Conservation (phyloP, 805 yeast species). For the Kurtzmaniella cleridarum region DNA sequence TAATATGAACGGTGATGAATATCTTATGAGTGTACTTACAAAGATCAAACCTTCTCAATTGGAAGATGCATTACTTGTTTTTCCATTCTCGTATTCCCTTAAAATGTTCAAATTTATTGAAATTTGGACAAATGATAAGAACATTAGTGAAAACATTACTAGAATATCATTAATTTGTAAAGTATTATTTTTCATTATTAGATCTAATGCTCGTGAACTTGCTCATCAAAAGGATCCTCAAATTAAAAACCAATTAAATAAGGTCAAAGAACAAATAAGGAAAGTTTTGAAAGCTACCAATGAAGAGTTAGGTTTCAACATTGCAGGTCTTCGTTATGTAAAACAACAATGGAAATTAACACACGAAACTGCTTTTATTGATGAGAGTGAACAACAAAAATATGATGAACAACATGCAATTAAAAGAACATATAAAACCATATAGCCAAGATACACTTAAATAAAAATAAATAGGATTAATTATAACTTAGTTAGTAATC, state of each 20-base stretch:
- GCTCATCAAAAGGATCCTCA: slow-evolving; percentile 59
- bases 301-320: slow-evolving; percentile 71
- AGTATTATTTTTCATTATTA: slow-evolving; percentile 68
- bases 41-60: slow-evolving; percentile 79
- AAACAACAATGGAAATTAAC: slow-evolving; percentile 73
- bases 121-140: slow-evolving; percentile 56
- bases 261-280: slow-evolving; percentile 61
- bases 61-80: slow-evolving; percentile 86
- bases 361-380: slow-evolving; percentile 71
- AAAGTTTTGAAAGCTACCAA: slow-evolving; percentile 45
- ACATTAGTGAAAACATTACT: slow-evolving; percentile 36
- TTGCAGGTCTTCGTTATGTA: slow-evolving; percentile 73
- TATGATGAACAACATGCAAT: slow-evolving; percentile 51
- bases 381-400: slow-evolving; percentile 52
- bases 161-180: slow-evolving; percentile 65
- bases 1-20: slow-evolving; percentile 64
- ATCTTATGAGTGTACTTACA: slow-evolving; percentile 66
- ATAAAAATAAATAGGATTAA: not conserved
- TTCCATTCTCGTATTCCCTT: slow-evolving; percentile 82
- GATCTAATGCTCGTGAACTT: slow-evolving; percentile 74
- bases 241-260: slow-evolving; percentile 58
- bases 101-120: slow-evolving; percentile 68
- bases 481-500: too few species aligned
- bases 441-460: slow-evolving; percentile 16
- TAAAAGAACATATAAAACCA: slow-evolving; percentile 71